phyloP scores from a whole-genome alignment of 129 eudicot species.

The Helichrysum umbraculigerum region DNA sequence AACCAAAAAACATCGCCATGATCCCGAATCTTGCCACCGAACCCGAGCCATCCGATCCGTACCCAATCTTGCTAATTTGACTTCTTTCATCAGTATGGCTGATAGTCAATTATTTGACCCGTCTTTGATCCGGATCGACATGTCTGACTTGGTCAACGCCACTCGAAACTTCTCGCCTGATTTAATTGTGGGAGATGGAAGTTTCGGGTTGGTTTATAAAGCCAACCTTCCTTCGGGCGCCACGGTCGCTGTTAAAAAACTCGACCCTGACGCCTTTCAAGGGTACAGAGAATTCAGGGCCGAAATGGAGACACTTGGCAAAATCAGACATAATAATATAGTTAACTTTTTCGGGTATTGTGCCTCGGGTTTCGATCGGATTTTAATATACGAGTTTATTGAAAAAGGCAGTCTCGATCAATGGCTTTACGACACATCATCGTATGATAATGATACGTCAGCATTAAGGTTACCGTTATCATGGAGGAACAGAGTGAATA shows the following conservation, averaged over 20 bases:
- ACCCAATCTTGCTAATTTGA: slow-evolving; percentile 24
- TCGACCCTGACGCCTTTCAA: slow-evolving; percentile 77
- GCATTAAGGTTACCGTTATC: slow-evolving; percentile 39
- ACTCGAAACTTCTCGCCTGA: slow-evolving; percentile 78
- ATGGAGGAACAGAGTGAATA: slow-evolving; percentile 59
- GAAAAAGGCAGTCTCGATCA: slow-evolving; percentile 85
- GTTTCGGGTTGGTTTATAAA: slow-evolving; percentile 78
- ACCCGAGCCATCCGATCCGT: slow-evolving; percentile 19
- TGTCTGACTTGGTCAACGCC: slow-evolving; percentile 59
- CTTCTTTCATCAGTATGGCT: slow-evolving; percentile 34
- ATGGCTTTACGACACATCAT: slow-evolving; percentile 73
- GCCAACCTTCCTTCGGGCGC: slow-evolving; percentile 49
- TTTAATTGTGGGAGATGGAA: slow-evolving; percentile 86
- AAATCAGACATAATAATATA: slow-evolving; percentile 65
- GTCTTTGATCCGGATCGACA: slow-evolving; percentile 41
- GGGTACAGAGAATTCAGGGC: slow-evolving; percentile 89
- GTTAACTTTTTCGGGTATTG: slow-evolving; percentile 74
- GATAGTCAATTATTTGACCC: slow-evolving; percentile 73
- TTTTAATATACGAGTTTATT: slow-evolving; percentile 69
- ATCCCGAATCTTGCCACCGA: slow-evolving; percentile 13
- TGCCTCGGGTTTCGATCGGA: slow-evolving; percentile 58
- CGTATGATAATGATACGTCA: background rate
- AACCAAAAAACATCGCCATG: slow-evolving; percentile 20
- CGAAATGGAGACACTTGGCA: slow-evolving; percentile 88
- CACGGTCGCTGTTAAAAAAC: slow-evolving; percentile 72